A percentile compares a stretch with the other conserved stretches of the same genome.
Evolutionary conservation across 495 filamentous ascomycete genomes (phyloP).

Genomic region (Cryomyces antarcticus): DNA sequence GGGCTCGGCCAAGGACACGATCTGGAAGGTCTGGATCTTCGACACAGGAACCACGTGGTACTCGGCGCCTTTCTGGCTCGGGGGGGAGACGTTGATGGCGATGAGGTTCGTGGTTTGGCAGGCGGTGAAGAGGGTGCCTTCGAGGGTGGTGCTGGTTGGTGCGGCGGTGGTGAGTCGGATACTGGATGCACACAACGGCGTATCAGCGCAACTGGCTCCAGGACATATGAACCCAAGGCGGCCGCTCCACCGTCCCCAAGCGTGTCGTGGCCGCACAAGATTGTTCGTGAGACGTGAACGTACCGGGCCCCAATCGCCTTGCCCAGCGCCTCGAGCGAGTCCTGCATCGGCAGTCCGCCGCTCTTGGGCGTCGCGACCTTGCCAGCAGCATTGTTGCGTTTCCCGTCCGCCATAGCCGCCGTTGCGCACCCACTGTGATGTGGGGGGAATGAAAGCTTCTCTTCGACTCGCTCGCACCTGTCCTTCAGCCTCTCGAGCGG

Average conservation of each 20-base stretch:
- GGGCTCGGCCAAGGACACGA: slow-evolving; percentile 21
- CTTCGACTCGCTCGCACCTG: slow-evolving; percentile 1
- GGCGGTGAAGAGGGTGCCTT: slow-evolving; percentile 48
- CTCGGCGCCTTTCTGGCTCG: slow-evolving; percentile 26
- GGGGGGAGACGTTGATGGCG: slow-evolving; percentile 31
- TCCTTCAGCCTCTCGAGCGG: slow-evolving; percentile 7
- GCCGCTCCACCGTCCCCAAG: no score
- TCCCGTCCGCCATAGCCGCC: slow-evolving; percentile 16
- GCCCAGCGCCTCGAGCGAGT: slow-evolving; percentile 13
- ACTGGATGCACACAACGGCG: slow-evolving; percentile 17
- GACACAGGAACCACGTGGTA: slow-evolving; percentile 45
- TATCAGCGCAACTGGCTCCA: background rate
- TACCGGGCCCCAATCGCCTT: slow-evolving; percentile 21
- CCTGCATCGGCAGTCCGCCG: slow-evolving; percentile 7
- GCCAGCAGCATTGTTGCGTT: slow-evolving; percentile 13
- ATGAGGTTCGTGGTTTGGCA: slow-evolving; percentile 45
- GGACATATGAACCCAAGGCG: no score
- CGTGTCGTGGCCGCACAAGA: no score
- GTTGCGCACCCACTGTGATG: background rate
- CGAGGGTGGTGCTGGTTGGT: slow-evolving; percentile 25
- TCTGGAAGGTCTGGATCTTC: slow-evolving; percentile 36
- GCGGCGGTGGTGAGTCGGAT: slow-evolving; percentile 39
- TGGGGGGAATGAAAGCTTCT: background rate
- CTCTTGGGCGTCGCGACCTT: slow-evolving; percentile 21
- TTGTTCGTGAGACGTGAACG: slow-evolving; percentile 2